These are phyloP conservation scores for Breynia disticha DNA, from an alignment of 441 rosid genomes.

Conservation along the genomic window DNA sequence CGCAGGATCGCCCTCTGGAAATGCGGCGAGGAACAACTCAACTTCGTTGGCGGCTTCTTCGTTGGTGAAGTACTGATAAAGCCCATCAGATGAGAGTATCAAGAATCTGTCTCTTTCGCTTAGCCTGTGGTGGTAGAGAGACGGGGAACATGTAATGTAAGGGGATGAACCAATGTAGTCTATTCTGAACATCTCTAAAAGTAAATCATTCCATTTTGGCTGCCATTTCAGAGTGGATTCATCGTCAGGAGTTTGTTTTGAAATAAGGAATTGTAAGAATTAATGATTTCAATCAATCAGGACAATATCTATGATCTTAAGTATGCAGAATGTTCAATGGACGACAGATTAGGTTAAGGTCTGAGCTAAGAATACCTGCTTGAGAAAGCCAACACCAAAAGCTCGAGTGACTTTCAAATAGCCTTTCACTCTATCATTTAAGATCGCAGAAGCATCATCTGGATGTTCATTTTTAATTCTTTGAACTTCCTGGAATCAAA, in stretches of 20 bases:
- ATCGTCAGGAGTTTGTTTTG: neutral
- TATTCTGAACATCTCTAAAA: conserved; percentile 78
- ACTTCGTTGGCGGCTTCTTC: conserved; percentile 77
- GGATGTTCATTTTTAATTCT: conserved; percentile 74
- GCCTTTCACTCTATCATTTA: conserved; percentile 88
- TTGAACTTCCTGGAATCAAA: conserved; percentile 57
- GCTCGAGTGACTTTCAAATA: conserved; percentile 93
- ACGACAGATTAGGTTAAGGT: neutral
- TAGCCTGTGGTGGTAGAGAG: conserved; percentile 70
- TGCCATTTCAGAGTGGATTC: conserved; percentile 16
- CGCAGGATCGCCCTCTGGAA: conserved; percentile 95
- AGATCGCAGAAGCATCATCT: conserved; percentile 52
- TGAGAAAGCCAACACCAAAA: conserved; percentile 92
- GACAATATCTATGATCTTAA: too few species aligned
- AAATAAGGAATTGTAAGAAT: too few species aligned
- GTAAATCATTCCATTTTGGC: conserved; percentile 85
- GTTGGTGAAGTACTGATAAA: conserved; percentile 82
- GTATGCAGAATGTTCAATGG: too few species aligned
- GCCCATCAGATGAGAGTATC: conserved; percentile 79
- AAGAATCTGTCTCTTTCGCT: conserved; percentile 64
- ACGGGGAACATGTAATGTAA: conserved; percentile 63
- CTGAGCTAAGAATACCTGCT: conserved; percentile 41
- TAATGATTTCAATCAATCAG: too few species aligned
- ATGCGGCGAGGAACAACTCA: conserved; percentile 51
- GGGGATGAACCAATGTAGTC: conserved; percentile 81